These are phyloP conservation scores for Aspergillus pseudonomiae DNA, from an alignment of 2,329 filamentous ascomycete species.

Conservation along the genomic window DNA sequence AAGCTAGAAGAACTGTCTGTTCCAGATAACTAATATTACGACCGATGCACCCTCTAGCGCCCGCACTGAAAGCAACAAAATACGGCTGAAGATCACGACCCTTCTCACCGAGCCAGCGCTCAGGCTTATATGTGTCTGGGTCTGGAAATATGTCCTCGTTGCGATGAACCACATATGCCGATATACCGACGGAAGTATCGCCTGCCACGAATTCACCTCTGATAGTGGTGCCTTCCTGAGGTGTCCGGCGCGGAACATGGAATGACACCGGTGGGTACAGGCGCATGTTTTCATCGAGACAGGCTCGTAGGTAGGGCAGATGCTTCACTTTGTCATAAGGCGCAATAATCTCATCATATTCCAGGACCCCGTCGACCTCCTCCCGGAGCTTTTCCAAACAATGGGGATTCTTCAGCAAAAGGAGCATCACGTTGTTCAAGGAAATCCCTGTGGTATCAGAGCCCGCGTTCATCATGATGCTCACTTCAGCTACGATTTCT, in stretches of 20 bases:
- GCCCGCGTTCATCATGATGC: constrained; percentile 49
- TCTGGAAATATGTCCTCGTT: constrained; percentile 39
- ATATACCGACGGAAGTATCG: constrained; percentile 47
- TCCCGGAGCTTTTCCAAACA: constrained; percentile 41
- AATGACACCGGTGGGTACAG: constrained; percentile 45
- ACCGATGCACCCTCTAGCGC: constrained; percentile 14
- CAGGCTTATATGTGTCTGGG: constrained; percentile 39
- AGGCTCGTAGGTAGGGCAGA: constrained; percentile 54
- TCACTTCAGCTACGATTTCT: constrained; percentile 59
- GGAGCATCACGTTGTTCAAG: constrained; percentile 54
- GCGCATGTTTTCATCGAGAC: constrained; percentile 54
- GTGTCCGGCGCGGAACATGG: constrained; percentile 47
- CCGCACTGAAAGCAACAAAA: constrained; percentile 44
- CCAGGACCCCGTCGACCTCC: constrained; percentile 49
- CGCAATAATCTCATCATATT: constrained; percentile 46
- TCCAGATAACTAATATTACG: neutral
- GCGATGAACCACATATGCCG: constrained; percentile 43
- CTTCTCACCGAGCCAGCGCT: constrained; percentile 44
- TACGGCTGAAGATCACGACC: constrained; percentile 38
- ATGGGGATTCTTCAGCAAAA: constrained; percentile 51
- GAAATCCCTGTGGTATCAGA: constrained; percentile 55
- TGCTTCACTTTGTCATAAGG: constrained; percentile 53
- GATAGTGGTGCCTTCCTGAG: constrained; percentile 45
- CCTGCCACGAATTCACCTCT: constrained; percentile 32
- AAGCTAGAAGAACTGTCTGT: constrained; percentile 1